A percentile compares a stretch with the other conserved stretches of the same genome.
Conservation (phyloP, 495 filamentous ascomycete species). For the Xylaria scruposa region DNA sequence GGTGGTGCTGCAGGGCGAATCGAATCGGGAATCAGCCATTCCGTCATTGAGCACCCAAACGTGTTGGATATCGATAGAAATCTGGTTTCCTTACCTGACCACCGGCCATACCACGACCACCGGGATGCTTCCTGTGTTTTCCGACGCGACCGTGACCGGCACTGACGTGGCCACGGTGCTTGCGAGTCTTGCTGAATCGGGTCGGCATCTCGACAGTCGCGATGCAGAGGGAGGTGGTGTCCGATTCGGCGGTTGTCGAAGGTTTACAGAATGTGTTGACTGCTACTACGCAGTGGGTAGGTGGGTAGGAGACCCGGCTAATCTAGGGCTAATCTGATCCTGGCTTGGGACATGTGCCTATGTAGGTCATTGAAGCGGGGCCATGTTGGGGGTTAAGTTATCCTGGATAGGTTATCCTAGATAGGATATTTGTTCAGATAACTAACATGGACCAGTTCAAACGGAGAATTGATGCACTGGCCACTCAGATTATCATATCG, state of each 20-base stretch:
- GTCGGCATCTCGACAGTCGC: conserved; percentile 72
- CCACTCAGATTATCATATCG: too few species aligned
- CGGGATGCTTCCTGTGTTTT: conserved; percentile 92
- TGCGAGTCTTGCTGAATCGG: conserved; percentile 80
- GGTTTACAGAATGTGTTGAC: conserved; percentile 19
- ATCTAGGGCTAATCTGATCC: conserved; percentile 27
- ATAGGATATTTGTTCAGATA: too few species aligned
- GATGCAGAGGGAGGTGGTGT: conserved; percentile 16
- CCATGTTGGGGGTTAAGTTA: too few species aligned
- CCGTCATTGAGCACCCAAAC: background rate
- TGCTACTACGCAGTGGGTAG: background rate
- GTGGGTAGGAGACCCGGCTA: conserved; percentile 26
- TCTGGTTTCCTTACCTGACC: conserved; percentile 58
- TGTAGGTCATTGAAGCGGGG: too few species aligned
- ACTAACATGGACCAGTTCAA: too few species aligned
- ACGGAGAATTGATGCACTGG: too few species aligned
- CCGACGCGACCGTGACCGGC: conserved; percentile 92
- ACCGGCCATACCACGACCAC: conserved; percentile 96
- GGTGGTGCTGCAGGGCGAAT: conserved; percentile 69
- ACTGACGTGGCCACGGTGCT: conserved; percentile 92
- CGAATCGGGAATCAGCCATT: conserved; percentile 3
- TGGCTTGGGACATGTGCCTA: background rate
- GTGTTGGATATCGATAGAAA: background rate
- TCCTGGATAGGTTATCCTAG: too few species aligned
- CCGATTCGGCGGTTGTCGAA: conserved; percentile 27